Base-by-base conservation (phyloP, 352 stramenopile genomes). In the Pythium chondricola region DNA sequence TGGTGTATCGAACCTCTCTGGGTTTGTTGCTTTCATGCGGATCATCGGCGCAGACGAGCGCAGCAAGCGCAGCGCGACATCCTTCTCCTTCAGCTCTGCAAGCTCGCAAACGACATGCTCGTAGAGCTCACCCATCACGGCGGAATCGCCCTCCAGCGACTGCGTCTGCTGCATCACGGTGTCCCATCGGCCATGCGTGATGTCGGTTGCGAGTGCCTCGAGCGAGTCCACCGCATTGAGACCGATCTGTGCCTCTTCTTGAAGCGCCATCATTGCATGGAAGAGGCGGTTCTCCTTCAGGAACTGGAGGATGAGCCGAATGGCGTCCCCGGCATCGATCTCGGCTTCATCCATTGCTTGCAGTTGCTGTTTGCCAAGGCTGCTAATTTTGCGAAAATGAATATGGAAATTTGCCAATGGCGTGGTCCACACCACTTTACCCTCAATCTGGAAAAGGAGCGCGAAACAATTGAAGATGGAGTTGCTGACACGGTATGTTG, bases 231-330 rank as follows among this genome's bases (percentile, higher is more conserved):
- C 88, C 8, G 80, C 73, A 46, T 94, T 91, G 21, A 96, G 70
- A 43, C 78, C 75, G 43, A 96, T 76, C 53, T 92, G 81, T 8
- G 83, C 68, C 67, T 97, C 88, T 18, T 92, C 68, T 58, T 97
- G 85, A 37, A 97, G 66, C 44, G 82, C 64, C 18, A 74, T 67
- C 70, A 97, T 80, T 8, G 86, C 70, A 21, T 67, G 42, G 36
- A 88, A 88, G 8, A 98, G 67, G 9, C 80, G 72, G 58, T 96
- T 93, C 65, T 98, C 91, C 46, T 90, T 77, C 30, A 96, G 74
- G 48, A 95, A 97, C 69, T 97, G 86, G 55, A 96, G 77, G 46
- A 97, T 88, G 22, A 97, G 67, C 21, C 86, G 82, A 45, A 97
- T 71, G 40, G 88, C 79, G 49, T 97, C 88, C 51, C 72, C 63